Conservation (phyloP, 163 green algal genomes). For the Scenedesmus sp. region DNA sequence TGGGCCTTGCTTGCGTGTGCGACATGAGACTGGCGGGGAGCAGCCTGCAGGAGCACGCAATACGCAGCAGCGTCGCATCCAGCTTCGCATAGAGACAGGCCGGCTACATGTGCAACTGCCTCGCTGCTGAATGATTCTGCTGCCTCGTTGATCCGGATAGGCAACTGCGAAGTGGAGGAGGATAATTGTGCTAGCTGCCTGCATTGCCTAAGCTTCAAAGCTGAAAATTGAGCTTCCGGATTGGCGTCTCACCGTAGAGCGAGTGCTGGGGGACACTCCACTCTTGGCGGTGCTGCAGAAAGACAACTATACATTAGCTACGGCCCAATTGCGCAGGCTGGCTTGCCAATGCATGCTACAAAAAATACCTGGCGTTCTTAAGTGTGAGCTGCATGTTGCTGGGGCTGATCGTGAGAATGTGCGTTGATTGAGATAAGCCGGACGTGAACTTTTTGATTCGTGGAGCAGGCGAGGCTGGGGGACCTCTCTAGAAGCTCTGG, state of each 20-base stretch:
- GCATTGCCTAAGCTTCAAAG: neutral
- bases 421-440: neutral
- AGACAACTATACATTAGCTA: neutral
- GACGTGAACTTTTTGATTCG: neutral
- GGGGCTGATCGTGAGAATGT: neutral
- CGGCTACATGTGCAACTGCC: neutral
- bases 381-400: slow-evolving; percentile 18
- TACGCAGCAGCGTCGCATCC: neutral
- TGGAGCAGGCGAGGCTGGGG: neutral
- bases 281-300: slow-evolving; percentile 37
- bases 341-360: neutral
- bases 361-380: neutral
- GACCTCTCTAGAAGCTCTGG: slow-evolving; percentile 3
- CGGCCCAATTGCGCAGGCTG: neutral
- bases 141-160: neutral
- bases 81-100: neutral
- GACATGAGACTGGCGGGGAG: slow-evolving; percentile 34
- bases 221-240: neutral
- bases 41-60: slow-evolving; percentile 16
- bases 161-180: neutral
- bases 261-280: slow-evolving; percentile 43
- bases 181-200: neutral
- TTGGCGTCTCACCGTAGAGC: slow-evolving; percentile 23
- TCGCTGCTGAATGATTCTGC: neutral
- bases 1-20: slow-evolving; percentile 62